Evolutionary conservation across 73 alveolate genomes (phyloP), one percentile per base, ranked within the genome.

Genomic region (Chromera velia): DNA sequence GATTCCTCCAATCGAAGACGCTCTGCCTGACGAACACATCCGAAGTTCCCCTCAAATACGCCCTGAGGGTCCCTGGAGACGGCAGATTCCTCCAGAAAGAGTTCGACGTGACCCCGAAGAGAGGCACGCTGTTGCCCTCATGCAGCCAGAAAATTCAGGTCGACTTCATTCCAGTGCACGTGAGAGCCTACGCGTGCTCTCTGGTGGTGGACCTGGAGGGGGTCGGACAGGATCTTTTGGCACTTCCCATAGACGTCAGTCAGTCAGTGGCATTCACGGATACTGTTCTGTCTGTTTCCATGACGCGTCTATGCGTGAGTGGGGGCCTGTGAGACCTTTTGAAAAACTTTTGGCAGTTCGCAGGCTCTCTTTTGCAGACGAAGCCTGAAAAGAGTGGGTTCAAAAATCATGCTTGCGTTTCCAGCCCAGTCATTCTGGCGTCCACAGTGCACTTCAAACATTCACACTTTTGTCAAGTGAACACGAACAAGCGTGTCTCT

Each of bases 191-290:
- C 87, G 99, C 96, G 82, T 90, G 94, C 87, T 98, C 94, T 33
- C 90, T 97, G 82, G 98, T 95, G 77, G 97, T 97, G 73, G 99
- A 97, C 87, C 91, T 97, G 76, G 98, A 96, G 67, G 99, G 99
- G 6, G 98, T 97, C 19, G 99, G 99, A 18, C 94, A 94, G 85
- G 99, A 93, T 85, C 94, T 92, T 98, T 91, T 89, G 68, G 93
- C 99, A 30, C 90, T 94, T 31, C 98, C 99, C 68, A 63, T 24
- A n/a, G 67, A 19, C 67, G 28, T 0, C 67, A 19, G 28, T 19
- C 0, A 48, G 18, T 48, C 67, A n/a, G n/a, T n/a, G n/a, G n/a
- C n/a, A n/a, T n/a, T n/a, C n/a, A n/a, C n/a, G n/a, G n/a, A n/a
- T n/a, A n/a, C n/a, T n/a, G n/a, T n/a, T n/a, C n/a, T n/a, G n/a